These are phyloP conservation scores for Acrodontium crateriforme DNA, from an alignment of 2,329 filamentous ascomycete genomes.

Conservation along the genomic window DNA sequence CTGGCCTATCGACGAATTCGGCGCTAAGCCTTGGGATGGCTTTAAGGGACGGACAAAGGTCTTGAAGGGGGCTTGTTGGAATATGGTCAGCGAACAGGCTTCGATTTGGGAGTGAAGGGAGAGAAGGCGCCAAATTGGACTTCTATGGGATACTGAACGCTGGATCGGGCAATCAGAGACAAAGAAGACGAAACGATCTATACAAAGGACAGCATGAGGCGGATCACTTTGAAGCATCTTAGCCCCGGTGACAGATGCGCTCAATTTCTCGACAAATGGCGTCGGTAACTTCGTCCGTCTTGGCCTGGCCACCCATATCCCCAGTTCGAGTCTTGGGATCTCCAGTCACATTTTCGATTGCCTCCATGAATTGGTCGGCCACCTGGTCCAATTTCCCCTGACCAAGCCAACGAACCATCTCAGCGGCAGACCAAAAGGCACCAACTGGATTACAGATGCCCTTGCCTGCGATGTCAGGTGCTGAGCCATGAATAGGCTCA, in stretches of 20 bases:
- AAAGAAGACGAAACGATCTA: no score
- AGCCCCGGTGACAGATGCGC: conserved; percentile 7
- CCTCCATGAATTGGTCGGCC: conserved; percentile 42
- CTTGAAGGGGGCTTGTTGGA: conserved; percentile 17
- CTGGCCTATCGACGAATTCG: conserved; percentile 50
- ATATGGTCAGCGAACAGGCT: no score
- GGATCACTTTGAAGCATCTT: no score
- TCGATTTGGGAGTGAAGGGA: neutral
- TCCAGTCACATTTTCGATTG: conserved; percentile 47
- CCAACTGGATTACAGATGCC: conserved; percentile 50
- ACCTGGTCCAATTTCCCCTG: conserved; percentile 35
- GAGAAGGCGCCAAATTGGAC: neutral
- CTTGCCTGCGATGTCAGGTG: conserved; percentile 48
- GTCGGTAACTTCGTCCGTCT: conserved; percentile 45
- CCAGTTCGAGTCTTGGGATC: conserved; percentile 38
- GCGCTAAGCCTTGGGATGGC: conserved; percentile 40
- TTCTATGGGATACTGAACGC: no score
- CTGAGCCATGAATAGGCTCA: conserved; percentile 51
- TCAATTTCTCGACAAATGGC: conserved; percentile 42
- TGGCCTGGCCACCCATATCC: conserved; percentile 45
- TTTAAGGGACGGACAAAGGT: conserved; percentile 30
- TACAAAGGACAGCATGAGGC: no score
- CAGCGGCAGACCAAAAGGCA: conserved; percentile 56
- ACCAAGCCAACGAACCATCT: conserved; percentile 54
- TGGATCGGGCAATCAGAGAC: no score